These are phyloP conservation scores for Dendrobium catenatum DNA, from an alignment of 106 monocot species.

Conservation along the genomic window DNA sequence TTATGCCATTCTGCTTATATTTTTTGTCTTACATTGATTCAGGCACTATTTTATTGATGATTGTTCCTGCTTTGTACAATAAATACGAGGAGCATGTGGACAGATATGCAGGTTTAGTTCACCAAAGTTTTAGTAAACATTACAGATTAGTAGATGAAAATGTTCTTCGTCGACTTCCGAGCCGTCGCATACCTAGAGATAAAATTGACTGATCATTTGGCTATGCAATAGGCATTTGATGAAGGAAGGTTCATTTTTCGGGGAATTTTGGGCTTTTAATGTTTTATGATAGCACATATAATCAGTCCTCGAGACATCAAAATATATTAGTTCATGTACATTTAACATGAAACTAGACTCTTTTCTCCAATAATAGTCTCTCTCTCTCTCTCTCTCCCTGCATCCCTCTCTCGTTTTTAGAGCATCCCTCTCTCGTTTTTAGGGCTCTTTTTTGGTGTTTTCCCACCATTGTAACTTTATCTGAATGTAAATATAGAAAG, in stretches of 20 bases:
- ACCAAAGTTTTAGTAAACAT: constrained; percentile 70
- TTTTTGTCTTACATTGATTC: constrained; percentile 2
- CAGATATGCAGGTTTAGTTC: constrained; percentile 68
- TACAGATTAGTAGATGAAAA: constrained; percentile 85
- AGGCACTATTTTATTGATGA: constrained; percentile 69
- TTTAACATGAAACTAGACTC: neutral
- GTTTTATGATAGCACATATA: too few relatives aligned
- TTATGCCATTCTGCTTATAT: neutral
- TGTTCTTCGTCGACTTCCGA: constrained; percentile 63
- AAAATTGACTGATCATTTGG: neutral
- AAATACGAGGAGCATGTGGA: constrained; percentile 76
- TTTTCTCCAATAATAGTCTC: too few relatives aligned
- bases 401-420: too few relatives aligned
- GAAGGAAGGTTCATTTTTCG: neutral
- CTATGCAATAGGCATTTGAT: neutral
- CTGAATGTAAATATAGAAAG: too few relatives aligned
- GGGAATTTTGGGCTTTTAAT: neutral
- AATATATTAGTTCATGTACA: neutral
- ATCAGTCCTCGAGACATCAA: too few relatives aligned
- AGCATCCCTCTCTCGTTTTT: too few relatives aligned
- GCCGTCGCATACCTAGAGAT: constrained; percentile 26
- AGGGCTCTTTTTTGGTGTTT: too few relatives aligned
- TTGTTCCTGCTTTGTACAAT: constrained; percentile 71
- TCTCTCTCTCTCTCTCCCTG: too few relatives aligned
- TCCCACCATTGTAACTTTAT: too few relatives aligned